Base-by-base conservation (phyloP, 345 rosid species). In the Leavenworthia alabamica region DNA sequence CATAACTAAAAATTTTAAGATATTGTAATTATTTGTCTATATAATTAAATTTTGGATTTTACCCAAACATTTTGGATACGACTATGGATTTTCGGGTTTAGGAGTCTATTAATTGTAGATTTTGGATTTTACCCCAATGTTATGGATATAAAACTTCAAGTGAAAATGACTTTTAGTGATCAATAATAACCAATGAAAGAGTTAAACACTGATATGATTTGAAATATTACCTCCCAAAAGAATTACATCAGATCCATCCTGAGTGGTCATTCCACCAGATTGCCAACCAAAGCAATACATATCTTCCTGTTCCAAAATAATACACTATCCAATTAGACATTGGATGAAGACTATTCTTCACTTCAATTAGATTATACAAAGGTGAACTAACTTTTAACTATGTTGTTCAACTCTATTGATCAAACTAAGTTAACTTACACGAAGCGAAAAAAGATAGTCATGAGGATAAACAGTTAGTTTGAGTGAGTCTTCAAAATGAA, bases 271-370 rank as follows among this genome's bases (percentile, higher is more conserved):
- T n/a, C 81, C 84, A 33, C 89, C 76, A 22, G 78, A 81, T 69
- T 80, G 84, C 96, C 95, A 92, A 72, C 98, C 98, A 36, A 92
- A 61, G 67, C 98, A 89, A 80, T 87, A 89, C 11, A 41, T 56
- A 14, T 79, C 74, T 2, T 83, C 89, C 98, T 92, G 89, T 43
- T 53, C n/a, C n/a, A n/a, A n/a, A n/a, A n/a, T n/a, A n/a, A n/a
- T n/a, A n/a, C n/a, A n/a, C n/a, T n/a, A n/a, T n/a, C n/a, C n/a
- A n/a, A n/a, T n/a, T n/a, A n/a, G n/a, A n/a, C n/a, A n/a, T n/a
- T n/a, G n/a, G n/a, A n/a, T n/a, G n/a, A n/a, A n/a, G n/a, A n/a
- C 12, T 8, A n/a, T 42, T 29, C 51, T 11, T 11, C 13, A 35
- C 2, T 35, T 35, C 13, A 36, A 5, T n/a, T 36, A 14, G 40